Evolutionary conservation across 2,329 filamentous ascomycete genomes (phyloP).

Genomic region (Fusarium lateritium): DNA sequence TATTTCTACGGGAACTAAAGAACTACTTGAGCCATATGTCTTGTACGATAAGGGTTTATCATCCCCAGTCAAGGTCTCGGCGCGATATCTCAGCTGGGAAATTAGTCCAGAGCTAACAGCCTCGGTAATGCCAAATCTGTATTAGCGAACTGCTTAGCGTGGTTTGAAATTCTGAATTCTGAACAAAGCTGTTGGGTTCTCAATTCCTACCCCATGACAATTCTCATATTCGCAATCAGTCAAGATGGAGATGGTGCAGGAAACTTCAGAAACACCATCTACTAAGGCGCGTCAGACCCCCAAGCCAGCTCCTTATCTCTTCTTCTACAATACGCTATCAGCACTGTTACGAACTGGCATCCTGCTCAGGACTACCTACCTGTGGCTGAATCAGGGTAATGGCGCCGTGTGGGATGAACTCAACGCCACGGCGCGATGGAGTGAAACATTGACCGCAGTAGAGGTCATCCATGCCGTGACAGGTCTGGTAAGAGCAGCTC

Average conservation of each 20-base stretch:
- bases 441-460: constrained; percentile 30
- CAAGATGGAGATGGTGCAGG: constrained; percentile 24
- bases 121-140: constrained; percentile 21
- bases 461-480: constrained; percentile 33
- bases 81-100: constrained; percentile 22
- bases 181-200: not conserved
- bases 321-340: constrained; percentile 35
- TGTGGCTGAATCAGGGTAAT: constrained; percentile 33
- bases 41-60: not conserved
- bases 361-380: constrained; percentile 15
- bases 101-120: constrained; percentile 7
- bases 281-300: not conserved
- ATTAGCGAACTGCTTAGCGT: not conserved
- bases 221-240: not conserved
- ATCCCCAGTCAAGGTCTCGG: constrained; percentile 9
- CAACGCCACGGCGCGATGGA: constrained; percentile 35
- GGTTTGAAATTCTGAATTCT: not conserved
- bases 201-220: not conserved
- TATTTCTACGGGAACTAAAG: too few relatives aligned
- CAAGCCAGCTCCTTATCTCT: constrained; percentile 15
- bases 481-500: constrained; percentile 39
- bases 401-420: constrained; percentile 37
- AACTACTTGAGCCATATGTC: too few relatives aligned
- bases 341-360: constrained; percentile 24
- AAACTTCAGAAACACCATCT: not conserved